Evolutionary conservation across 2,329 filamentous ascomycete genomes (phyloP).

Genomic region (Aspergillus carbonarius): DNA sequence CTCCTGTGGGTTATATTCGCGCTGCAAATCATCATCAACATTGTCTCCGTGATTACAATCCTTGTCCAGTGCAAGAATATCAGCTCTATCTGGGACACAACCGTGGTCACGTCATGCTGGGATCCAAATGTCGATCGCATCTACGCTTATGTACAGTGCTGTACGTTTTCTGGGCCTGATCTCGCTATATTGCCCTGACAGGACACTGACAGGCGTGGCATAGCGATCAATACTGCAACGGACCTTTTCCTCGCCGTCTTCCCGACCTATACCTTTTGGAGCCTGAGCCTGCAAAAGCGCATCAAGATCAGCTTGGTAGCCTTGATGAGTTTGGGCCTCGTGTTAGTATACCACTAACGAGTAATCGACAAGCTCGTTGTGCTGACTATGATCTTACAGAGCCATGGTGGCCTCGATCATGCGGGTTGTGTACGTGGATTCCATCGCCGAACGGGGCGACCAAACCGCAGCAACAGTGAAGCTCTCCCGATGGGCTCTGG

Average conservation of each 20-base stretch:
- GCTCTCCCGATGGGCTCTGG: constrained; percentile 29
- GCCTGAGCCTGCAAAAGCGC: constrained; percentile 29
- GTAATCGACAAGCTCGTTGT: not conserved
- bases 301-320: constrained; percentile 31
- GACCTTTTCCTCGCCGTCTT: constrained; percentile 30
- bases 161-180: constrained; percentile 25
- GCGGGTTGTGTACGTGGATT: constrained; percentile 18
- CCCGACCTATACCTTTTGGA: constrained; percentile 32
- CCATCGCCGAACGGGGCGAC: constrained; percentile 23
- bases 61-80: constrained; percentile 26
- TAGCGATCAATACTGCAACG: constrained; percentile 27
- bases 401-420: constrained; percentile 29
- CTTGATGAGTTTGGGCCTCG: constrained; percentile 31
- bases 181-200: constrained; percentile 30
- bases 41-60: constrained; percentile 24
- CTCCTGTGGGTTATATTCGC: not conserved
- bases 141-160: constrained; percentile 30
- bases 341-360: constrained; percentile 22
- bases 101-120: constrained; percentile 21
- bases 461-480: constrained; percentile 22
- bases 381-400: constrained; percentile 8
- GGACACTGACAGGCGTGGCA: not conserved
- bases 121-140: constrained; percentile 22
- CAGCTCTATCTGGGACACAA: constrained; percentile 23
- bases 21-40: constrained; percentile 25